These are phyloP conservation scores for Floccularia luteovirens DNA, from an alignment of 768 basidiomycete genomes.

Conservation along the genomic window DNA sequence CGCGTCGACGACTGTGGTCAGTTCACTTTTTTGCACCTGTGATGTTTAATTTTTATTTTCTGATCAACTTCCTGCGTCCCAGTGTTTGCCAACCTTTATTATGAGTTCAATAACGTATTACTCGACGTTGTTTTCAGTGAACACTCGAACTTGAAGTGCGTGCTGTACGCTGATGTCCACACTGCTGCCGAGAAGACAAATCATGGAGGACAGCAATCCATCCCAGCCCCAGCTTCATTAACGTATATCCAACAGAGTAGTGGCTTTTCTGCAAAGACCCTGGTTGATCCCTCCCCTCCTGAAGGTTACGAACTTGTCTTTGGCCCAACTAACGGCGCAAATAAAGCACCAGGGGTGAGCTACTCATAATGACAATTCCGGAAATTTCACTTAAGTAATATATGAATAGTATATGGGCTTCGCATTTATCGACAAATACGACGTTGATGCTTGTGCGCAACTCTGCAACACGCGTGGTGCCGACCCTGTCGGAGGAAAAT, in stretches of 20 bases:
- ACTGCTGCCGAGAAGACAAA: constrained; percentile 36
- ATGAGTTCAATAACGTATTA: constrained; percentile 37
- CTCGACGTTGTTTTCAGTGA: constrained; percentile 29
- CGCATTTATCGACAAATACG: neutral
- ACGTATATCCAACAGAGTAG: constrained; percentile 37
- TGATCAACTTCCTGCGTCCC: neutral
- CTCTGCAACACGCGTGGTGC: neutral
- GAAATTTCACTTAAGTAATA: neutral
- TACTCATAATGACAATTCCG: constrained; percentile 24
- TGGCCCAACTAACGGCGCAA: neutral
- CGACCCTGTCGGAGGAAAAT: neutral
- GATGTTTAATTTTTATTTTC: neutral
- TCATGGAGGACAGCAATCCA: constrained; percentile 33
- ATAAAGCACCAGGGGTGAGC: neutral
- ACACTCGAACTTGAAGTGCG: constrained; percentile 41
- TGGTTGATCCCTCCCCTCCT: constrained; percentile 30
- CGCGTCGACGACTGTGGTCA: constrained; percentile 31
- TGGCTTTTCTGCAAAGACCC: constrained; percentile 28
- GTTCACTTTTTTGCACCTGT: constrained; percentile 10
- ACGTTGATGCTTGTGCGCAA: neutral
- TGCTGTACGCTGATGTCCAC: constrained; percentile 35
- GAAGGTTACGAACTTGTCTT: constrained; percentile 15
- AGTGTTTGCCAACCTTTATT: constrained; percentile 45
- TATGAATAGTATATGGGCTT: neutral
- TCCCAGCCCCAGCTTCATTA: constrained; percentile 22